phyloP scores from a whole-genome alignment of 345 rosid species.

The Populus nigra region DNA sequence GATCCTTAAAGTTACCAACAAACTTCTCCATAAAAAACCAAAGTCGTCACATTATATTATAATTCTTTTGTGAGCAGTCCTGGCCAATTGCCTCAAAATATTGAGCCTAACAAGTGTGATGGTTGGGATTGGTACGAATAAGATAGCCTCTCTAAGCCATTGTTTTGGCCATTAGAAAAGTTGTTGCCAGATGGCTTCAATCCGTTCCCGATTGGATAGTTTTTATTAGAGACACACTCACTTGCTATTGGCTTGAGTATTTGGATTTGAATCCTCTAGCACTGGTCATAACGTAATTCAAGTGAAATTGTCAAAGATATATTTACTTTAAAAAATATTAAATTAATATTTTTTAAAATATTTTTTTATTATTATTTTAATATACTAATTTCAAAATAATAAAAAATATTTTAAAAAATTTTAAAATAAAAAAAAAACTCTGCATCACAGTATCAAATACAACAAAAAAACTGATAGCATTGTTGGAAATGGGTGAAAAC shows the following conservation, averaged over 20 bases:
- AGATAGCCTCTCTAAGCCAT: constrained; percentile 63
- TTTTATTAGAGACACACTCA: not conserved
- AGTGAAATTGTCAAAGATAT: no score
- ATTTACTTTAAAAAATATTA: no score
- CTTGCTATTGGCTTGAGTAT: not conserved
- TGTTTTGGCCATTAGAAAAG: constrained; percentile 69
- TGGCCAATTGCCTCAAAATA: constrained; percentile 46
- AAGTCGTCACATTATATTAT: constrained; percentile 70
- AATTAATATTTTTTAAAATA: no score
- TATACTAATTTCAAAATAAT: no score
- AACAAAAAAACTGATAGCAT: no score
- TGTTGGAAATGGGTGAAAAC: no score
- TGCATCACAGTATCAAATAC: no score
- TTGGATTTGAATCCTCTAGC: not conserved
- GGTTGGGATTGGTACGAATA: constrained; percentile 88
- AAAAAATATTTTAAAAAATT: no score
- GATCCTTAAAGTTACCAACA: constrained; percentile 62
- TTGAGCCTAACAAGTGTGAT: constrained; percentile 66
- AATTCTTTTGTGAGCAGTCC: constrained; percentile 48
- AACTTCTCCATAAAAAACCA: constrained; percentile 44
- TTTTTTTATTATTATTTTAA: no score
- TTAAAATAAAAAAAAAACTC: no score
- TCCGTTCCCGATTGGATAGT: constrained; percentile 34
- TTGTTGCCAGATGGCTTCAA: constrained; percentile 60
- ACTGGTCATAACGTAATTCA: not conserved